A percentile compares a stretch with the other conserved stretches of the same genome.
Conservation (phyloP, 2,329 filamentous ascomycete species). For the Blumeria graminis region DNA sequence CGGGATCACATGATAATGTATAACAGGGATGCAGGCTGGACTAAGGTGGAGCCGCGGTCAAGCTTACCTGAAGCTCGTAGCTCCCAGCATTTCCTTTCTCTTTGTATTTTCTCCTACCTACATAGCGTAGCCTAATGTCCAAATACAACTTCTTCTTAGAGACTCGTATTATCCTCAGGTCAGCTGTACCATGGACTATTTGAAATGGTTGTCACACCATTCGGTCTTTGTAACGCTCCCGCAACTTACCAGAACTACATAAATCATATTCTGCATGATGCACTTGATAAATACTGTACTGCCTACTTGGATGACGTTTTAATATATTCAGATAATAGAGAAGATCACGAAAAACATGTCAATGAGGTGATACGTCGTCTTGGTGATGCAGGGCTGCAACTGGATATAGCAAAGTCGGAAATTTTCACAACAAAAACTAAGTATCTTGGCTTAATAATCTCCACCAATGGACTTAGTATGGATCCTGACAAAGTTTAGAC, state of each 20-base stretch:
- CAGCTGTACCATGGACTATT: no score
- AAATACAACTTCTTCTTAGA: no score
- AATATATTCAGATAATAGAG: conserved; percentile 1
- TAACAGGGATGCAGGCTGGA: no score
- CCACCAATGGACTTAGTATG: background rate
- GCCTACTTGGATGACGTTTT: conserved; percentile 3
- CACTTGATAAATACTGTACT: background rate
- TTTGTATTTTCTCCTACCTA: no score
- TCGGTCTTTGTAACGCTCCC: conserved; percentile 1
- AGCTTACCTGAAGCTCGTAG: no score
- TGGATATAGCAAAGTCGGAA: conserved; percentile 2
- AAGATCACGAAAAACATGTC: conserved; percentile 1
- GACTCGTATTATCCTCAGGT: no score
- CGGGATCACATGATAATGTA: no score
- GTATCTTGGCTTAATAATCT: background rate
- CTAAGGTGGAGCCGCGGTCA: no score
- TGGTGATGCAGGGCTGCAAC: background rate
- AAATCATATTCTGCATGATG: conserved; percentile 1
- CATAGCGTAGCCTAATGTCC: no score
- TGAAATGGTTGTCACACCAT: background rate
- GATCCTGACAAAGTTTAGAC: background rate
- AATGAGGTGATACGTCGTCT: conserved; percentile 1
- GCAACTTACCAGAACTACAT: conserved; percentile 2
- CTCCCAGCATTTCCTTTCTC: no score
- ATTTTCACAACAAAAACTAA: conserved; percentile 1